Base-by-base conservation (phyloP, 306 rosid genomes). In the Pyrus communis region DNA sequence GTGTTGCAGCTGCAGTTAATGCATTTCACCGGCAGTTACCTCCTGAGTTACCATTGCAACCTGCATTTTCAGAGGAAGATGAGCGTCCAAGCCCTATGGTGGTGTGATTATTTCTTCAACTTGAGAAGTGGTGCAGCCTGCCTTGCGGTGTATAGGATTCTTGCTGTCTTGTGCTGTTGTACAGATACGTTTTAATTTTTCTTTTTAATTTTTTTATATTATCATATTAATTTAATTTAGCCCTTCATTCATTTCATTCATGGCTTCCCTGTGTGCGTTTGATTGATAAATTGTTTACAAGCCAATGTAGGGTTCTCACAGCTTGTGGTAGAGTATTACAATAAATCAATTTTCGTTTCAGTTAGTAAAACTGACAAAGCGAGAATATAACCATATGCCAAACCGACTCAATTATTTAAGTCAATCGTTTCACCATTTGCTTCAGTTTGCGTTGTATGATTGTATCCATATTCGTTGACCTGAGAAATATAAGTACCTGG, bases 11-110 rank as follows among this genome's bases (percentile, higher is more conserved):
- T 21, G 97, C 99, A 7, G 97, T 95, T 31, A 84, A 89, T 67
- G 95, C 97, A n/a, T 95, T 95, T 82, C 97, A 91, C 70, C 85
- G 87, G 38, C 97, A 90, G 59, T 84, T 95, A 68, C 93, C 97
- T 19, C 71, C 87, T 18, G 97, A 89, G 82, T 70, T 90, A 59
- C 96, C 99, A 4, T 43, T 84, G 79, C 91, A 93, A 59, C 66
- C 78, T 73, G 84, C 89, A 54, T 79, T 79, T 25, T 82, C 82
- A 8, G 86, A 58, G 27, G 97, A 88, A 22, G 86, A 82, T 33
- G 93, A 84, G 25, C 55, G 58, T 42, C 81, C 62, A 69, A 81
- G 38, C 84, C 87, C 89, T 77, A 40, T 95, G 67, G 40, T 35
- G 40, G 85, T 86, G 61, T 85, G 97, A 93, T 18, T 92, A 78